Evolutionary conservation across 2,329 filamentous ascomycete genomes (phyloP), one percentile per base, ranked within the genome.

Genomic region (Cadophora malorum): DNA sequence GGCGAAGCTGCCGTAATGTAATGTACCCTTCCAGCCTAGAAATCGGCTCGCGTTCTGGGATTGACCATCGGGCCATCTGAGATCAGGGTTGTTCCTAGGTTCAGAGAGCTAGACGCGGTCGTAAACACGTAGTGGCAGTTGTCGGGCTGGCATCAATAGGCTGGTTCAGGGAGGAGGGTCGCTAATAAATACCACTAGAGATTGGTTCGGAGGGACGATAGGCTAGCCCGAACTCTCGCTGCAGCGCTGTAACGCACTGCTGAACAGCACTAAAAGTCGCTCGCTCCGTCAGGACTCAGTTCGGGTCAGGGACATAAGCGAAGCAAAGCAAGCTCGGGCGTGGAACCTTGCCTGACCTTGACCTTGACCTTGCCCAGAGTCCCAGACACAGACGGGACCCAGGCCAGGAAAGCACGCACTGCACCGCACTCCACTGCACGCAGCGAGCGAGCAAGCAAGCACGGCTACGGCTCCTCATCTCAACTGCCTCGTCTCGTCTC

Each of bases 131-230:
- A 38, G 53, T 31, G 53, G 25, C 28, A 56, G 53, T 56, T 56
- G 53, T 38, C 53, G 23, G 53, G 53, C 33, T 28, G 33, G 53
- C 53, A 56, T 56, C 6, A 38, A 56, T 56, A 35, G 19, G 53
- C 53, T 23, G 45, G n/a, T 25, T 31, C 60, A 65, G 41, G 55
- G 23, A 21, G 21, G 63, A 21, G 52, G 19, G 28, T 67, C 66
- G 55, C 66, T 64, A 67, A 61, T 25, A 25, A 14, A 47, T 1
- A 23, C 28, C 61, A 25, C 61, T 45, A 35, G 31, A 55, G 31
- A 2, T 52, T 12, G 31, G 19, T 19, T 6, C 28, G 28, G 25
- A 31, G 33, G 31, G 8, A 38, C 53, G 31, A 56, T 56, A 56
- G 53, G 53, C 38, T 23, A 61, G 33, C 58, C 58, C 12, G 50